Conservation (phyloP, 345 rosid species). For the Capsella bursapastoris region DNA sequence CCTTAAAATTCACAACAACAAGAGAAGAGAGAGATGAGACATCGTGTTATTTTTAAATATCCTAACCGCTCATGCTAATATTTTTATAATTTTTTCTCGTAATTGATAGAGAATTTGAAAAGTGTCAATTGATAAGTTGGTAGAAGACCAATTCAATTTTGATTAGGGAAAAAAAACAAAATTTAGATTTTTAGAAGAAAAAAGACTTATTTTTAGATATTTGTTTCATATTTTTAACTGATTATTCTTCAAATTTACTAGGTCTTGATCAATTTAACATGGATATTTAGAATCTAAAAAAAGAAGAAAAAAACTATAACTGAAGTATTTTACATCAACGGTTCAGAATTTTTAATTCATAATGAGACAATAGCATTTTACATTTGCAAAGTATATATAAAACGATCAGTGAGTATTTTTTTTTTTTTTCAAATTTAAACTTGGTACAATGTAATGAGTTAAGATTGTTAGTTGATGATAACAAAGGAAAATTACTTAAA, state of each 20-base stretch:
- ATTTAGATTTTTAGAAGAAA: background rate
- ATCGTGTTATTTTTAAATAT: conserved; percentile 20
- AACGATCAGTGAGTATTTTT: too few species aligned
- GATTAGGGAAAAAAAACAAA: background rate
- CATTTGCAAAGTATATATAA: too few species aligned
- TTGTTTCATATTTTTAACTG: conserved; percentile 14
- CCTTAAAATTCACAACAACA: conserved; percentile 23
- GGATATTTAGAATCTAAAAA: background rate
- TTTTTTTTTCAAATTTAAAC: too few species aligned
- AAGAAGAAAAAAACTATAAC: background rate
- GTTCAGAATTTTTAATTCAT: background rate
- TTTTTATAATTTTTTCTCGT: background rate
- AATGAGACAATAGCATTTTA: background rate
- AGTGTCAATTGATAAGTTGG: background rate
- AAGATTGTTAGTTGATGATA: too few species aligned
- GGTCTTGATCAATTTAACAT: conserved; percentile 5
- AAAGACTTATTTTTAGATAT: conserved; percentile 5
- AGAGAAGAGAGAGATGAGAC: conserved; percentile 12
- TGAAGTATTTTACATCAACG: background rate
- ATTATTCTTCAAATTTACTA: conserved; percentile 22
- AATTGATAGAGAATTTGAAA: background rate
- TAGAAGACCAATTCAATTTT: conserved; percentile 31
- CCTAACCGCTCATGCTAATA: conserved; percentile 31
- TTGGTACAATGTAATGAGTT: too few species aligned
- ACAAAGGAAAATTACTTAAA: too few species aligned